Percentiles rank a stretch among this genome's conserved stretches.
Evolutionary conservation across 2,329 filamentous ascomycete species (phyloP).

Genomic region (Apiospora rasikravindrae): DNA sequence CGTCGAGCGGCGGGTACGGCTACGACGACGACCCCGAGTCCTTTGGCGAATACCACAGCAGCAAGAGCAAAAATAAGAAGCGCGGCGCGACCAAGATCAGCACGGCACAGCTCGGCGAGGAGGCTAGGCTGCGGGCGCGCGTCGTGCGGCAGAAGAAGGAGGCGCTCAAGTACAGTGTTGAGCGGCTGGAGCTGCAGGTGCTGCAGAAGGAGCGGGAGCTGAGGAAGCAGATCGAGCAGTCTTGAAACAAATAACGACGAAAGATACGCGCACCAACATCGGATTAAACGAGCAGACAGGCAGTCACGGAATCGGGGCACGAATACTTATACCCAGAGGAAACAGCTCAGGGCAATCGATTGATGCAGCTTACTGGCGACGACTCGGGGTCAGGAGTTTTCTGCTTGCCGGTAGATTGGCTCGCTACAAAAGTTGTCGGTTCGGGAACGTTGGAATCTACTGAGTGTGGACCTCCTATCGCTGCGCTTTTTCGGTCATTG

Average conservation of each 20-base stretch:
- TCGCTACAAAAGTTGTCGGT: neutral
- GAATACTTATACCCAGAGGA: neutral
- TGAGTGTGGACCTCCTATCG: neutral
- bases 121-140: slow-evolving; percentile 56
- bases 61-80: slow-evolving; percentile 11
- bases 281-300: neutral
- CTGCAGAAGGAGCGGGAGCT: slow-evolving; percentile 72
- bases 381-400: neutral
- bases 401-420: neutral
- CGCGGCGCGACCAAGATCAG: neutral
- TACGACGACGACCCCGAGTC: slow-evolving; percentile 28
- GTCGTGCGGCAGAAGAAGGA: slow-evolving; percentile 82
- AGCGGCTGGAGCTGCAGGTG: slow-evolving; percentile 85
- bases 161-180: slow-evolving; percentile 83
- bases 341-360: neutral
- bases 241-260: slow-evolving; percentile 28
- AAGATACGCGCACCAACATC: neutral
- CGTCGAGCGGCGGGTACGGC: slow-evolving; percentile 19
- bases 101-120: slow-evolving; percentile 53
- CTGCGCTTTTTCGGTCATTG: neutral
- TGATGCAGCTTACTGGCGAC: no score
- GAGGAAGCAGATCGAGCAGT: slow-evolving; percentile 52
- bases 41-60: slow-evolving; percentile 28
- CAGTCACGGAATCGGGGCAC: neutral
- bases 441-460: no score